Base-by-base conservation (phyloP, 2,329 filamentous ascomycete genomes). In the Alternaria brassicicola region DNA sequence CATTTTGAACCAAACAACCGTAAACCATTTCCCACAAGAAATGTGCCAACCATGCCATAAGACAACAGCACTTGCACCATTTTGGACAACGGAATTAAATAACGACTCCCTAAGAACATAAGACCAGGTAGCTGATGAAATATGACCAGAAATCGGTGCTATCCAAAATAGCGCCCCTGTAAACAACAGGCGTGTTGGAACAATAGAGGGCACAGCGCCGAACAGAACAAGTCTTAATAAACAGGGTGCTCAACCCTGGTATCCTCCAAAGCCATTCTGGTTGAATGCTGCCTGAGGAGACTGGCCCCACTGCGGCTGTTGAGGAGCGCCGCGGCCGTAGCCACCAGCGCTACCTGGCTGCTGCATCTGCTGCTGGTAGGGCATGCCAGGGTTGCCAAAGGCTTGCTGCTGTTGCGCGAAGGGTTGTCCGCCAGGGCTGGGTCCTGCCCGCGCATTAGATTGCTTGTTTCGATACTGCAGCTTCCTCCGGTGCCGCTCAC, bases 291-390 rank as follows among this genome's bases (percentile, higher is more conserved):
- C 82, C 55, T 77, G 73, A 50, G 69, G 73, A 33, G 82, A 82
- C 71, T 84, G 83, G 60, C 80, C 81, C 82, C 84, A 85, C 71
- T 83, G 82, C 66, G 76, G 71, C 61, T 83, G 81, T 57, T 83
- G 81, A 55, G 81, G 84, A 63, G 84, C 84, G 65, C 91, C 92
- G 75, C 92, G 91, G 63, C 91, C 92, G 74, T 93, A 97, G 61
- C 92, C 92, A 70, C 91, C 92, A 68, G 91, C 90, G 74, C 89
- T 95, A 67, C 81, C 83, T 35, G 83, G 83, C 73, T 80, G 81
- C 59, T 68, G 67, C 64, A 69, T 68, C 65, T 76, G 79, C 70
- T 80, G 80, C 71, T 80, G 80, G 75, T 79, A 80, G 55, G 74
- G 77, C 72, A 75, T 79, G 52, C 72, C 73, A 76, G 80, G 89